Base-by-base conservation (phyloP, 352 stramenopile species). In the Thraustotheca clavata region DNA sequence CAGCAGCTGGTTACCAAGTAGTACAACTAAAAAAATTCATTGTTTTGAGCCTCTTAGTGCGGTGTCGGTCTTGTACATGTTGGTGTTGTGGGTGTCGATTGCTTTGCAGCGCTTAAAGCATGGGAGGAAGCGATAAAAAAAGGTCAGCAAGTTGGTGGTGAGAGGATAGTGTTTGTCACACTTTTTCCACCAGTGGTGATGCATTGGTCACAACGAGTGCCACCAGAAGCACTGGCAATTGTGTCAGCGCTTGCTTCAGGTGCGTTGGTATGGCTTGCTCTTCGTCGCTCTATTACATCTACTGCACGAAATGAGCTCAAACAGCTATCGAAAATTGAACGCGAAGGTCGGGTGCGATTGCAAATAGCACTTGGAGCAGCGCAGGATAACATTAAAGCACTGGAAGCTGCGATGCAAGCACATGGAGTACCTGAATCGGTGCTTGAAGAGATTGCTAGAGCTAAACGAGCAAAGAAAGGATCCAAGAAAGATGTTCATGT, bases 341-440 rank as follows among this genome's bases (percentile, higher is more conserved):
- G 55, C 4, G 55, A 63, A 9, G 55, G 55, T 27, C 55, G 55
- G 20, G 55, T 63, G 11, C 55, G 55, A n/a, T 33, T 63, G n/a
- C 55, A 63, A 31, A 63, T 63, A 20, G 55, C 55, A 7, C 36
- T 63, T 9, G 55, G 55, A 20, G 34, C 33, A 7, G 36, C 55
- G 9, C 55, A 63, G 39, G 55, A 63, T 12, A 20, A 29, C 9
- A 63, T 63, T 6, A 63, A 63, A 41, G 22, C 24, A 18, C 39
- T 63, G 9, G 55, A 63, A 24, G 55, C 55, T 18, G 50, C 50
- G 24, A 24, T 52, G 3, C 43, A 52, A 18, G 12, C 43, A 11
- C 43, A 52, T 31, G 39, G 39, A n/a, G 39, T 47, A 4, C 34
- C 52, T 11, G n/a, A 47, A 24, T n/a, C 22, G 39, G 27, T 47